Conservation (phyloP, 345 rosid species). For the Gossypium raimondii region DNA sequence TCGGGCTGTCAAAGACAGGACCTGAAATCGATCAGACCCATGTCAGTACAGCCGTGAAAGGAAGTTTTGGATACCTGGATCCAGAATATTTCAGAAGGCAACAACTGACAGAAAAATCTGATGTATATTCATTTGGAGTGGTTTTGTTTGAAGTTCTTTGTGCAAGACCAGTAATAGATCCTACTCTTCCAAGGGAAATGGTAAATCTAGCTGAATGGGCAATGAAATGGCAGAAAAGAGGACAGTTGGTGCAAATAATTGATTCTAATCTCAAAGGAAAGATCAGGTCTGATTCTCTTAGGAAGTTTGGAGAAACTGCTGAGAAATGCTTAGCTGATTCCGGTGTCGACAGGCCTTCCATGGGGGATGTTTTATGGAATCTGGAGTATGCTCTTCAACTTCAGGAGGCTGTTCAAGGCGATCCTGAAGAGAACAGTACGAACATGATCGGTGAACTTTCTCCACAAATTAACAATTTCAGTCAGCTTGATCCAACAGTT, state of each 20-base stretch:
- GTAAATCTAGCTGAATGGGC: constrained; percentile 95
- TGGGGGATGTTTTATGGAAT: constrained; percentile 91
- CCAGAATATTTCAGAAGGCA: constrained; percentile 88
- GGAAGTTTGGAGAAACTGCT: constrained; percentile 79
- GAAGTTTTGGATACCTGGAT: constrained; percentile 86
- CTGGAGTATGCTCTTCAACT: constrained; percentile 84
- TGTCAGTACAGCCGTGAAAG: constrained; percentile 89
- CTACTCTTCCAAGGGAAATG: constrained; percentile 76
- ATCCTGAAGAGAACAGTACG: constrained; percentile 61
- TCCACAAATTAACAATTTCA: constrained; percentile 45
- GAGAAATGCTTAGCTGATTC: constrained; percentile 84
- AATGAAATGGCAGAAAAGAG: constrained; percentile 79
- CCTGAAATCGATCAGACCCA: constrained; percentile 91
- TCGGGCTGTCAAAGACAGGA: constrained; percentile 80
- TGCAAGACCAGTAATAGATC: constrained; percentile 89
- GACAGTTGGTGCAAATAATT: constrained; percentile 69
- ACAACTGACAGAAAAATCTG: constrained; percentile 83
- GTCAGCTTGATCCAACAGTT: constrained; percentile 33
- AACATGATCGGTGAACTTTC: constrained; percentile 64
- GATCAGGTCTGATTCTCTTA: constrained; percentile 61
- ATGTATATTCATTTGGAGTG: constrained; percentile 87
- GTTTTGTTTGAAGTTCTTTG: constrained; percentile 91
- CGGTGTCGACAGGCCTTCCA: constrained; percentile 77
- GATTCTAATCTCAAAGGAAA: constrained; percentile 56
- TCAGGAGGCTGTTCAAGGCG: constrained; percentile 62